Base-by-base conservation (phyloP, 306 rosid species). In the Trichosanthes truncata region DNA sequence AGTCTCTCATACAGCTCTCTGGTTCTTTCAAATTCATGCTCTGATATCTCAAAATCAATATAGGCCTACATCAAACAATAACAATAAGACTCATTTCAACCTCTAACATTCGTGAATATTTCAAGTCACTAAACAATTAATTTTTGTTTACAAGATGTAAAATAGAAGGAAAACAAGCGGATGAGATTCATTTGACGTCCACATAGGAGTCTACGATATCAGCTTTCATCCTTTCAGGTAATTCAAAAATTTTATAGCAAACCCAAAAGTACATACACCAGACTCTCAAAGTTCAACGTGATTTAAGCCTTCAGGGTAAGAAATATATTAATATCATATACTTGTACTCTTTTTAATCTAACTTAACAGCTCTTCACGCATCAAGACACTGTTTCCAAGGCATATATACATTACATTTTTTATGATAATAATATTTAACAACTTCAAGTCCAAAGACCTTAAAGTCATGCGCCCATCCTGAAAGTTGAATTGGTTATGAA, bases 31-130 rank as follows among this genome's bases (percentile, higher is more conserved):
- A 88, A 87, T 81, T 92, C 97, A 81, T 88, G 85, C 82, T 95
- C 98, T 1, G 93, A 89, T 61, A 93, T 84, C 82, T 95, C 98
- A 53, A 91, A 95, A 78, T 95, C 97, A 21, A 95, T 89, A 72
- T 86, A 95, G 55, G 97, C 96, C 97, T 94, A 80, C 59, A 77
- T 72, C 71, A 31, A 79, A 67, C n/a, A 80, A 88, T 48, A 77
- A 53, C 40, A 26, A 12, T 36, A 78, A 17, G 15, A 25, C 4
- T 33, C n/a, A 46, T 12, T 35, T 36, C 76, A 78, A 35, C 78
- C 56, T 49, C n/a, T 35, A 61, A 48, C 52, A 46, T 17, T 23
- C 1, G 0, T 20, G 20, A 5, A 31, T 20, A 65, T 18, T 35
- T 29, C 4, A 1, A 0, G 11, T 69, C 76, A 21, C 14, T 43